These are phyloP conservation scores for Diaporthe caulivora DNA, from an alignment of 2,329 filamentous ascomycete species.

Conservation along the genomic window DNA sequence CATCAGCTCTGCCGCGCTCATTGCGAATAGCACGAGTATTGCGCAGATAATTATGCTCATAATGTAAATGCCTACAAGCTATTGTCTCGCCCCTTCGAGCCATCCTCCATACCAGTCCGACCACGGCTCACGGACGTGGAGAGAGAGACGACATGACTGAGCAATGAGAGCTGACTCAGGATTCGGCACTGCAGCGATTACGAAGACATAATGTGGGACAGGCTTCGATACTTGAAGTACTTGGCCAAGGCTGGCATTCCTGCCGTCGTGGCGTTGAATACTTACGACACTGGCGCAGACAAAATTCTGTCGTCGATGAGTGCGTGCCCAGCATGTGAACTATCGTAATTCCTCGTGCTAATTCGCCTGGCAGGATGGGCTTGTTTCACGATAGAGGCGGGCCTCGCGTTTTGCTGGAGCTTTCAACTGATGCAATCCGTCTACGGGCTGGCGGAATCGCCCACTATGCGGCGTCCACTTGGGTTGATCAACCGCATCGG, in stretches of 20 bases:
- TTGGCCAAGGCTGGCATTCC: conserved; percentile 9
- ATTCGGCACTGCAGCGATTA: conserved; percentile 30
- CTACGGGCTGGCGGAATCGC: conserved; percentile 29
- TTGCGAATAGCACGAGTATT: conserved; percentile 35
- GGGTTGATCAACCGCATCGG: conserved; percentile 25
- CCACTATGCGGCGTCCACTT: conserved; percentile 9
- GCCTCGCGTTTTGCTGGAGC: conserved; percentile 37
- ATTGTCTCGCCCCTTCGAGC: background rate
- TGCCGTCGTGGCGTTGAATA: conserved; percentile 7
- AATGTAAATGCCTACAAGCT: conserved; percentile 10
- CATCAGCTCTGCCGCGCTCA: conserved; percentile 15
- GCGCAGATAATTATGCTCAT: conserved; percentile 29
- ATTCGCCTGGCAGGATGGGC: conserved; percentile 29
- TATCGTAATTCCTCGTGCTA: background rate
- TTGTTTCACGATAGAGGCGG: conserved; percentile 28
- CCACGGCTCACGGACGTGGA: background rate
- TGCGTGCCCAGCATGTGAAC: background rate
- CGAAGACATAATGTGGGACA: conserved; percentile 34
- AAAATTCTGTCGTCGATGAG: conserved; percentile 28
- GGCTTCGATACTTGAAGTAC: conserved; percentile 15
- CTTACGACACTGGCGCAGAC: conserved; percentile 20
- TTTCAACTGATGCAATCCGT: conserved; percentile 35
- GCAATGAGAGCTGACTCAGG: background rate
- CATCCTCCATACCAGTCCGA: background rate
- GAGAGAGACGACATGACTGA: background rate